phyloP scores from a whole-genome alignment of 495 filamentous ascomycete genomes.

The Evernia prunastri region DNA sequence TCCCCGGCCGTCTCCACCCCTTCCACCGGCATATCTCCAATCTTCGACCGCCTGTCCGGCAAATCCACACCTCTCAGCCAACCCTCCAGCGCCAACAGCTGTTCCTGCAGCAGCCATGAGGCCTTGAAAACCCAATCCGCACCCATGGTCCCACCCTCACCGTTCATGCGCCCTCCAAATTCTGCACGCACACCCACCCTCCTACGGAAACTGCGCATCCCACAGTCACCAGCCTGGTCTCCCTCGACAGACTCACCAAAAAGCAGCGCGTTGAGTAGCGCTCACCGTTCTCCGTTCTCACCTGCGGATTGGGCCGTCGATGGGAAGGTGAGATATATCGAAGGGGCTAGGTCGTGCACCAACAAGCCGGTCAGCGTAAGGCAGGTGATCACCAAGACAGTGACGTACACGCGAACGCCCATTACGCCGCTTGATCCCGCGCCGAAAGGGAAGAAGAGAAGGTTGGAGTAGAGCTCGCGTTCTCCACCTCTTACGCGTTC shows the following conservation, averaged over 20 bases:
- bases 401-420: constrained; percentile 32
- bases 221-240: constrained; percentile 29
- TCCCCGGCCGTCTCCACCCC: constrained; percentile 56
- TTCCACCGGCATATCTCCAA: constrained; percentile 33
- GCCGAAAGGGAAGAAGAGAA: constrained; percentile 27
- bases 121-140: constrained; percentile 24
- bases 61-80: constrained; percentile 37
- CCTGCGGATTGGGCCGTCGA: constrained; percentile 27
- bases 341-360: constrained; percentile 27
- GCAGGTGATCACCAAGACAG: constrained; percentile 45
- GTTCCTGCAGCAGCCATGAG: constrained; percentile 29
- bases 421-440: constrained; percentile 28
- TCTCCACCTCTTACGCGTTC: neutral
- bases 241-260: constrained; percentile 28
- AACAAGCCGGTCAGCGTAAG: constrained; percentile 39
- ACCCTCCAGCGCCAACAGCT: constrained; percentile 36
- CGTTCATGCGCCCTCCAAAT: constrained; percentile 30
- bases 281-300: constrained; percentile 34
- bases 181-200: constrained; percentile 30
- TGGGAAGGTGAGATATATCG: constrained; percentile 34
- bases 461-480: constrained; percentile 23
- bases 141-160: constrained; percentile 36
- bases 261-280: constrained; percentile 17
- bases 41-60: constrained; percentile 31
- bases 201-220: constrained; percentile 40